Base-by-base conservation (phyloP, 192 early-diverging fungal species). In the Funneliformis mosseae region DNA sequence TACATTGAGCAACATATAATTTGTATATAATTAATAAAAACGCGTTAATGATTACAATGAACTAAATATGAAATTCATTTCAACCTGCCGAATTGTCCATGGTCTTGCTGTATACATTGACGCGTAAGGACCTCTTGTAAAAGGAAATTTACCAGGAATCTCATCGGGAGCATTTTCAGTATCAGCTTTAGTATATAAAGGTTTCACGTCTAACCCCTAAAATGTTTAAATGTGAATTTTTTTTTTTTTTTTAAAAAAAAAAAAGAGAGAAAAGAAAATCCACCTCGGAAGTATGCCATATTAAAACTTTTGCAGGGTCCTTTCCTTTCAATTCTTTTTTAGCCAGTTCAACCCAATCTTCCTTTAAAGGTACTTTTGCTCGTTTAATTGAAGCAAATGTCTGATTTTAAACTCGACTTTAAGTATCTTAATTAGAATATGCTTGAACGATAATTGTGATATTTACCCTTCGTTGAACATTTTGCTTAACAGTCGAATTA, bases 311-410 rank as follows among this genome's bases (percentile, higher is more conserved):
- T 59, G 87, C 88, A 5, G 95, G 93, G 79, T 95, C 90, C 78
- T 96, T 94, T 46, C 95, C 95, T 84, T 96, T 96, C 82, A 95
- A 88, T 83, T 96, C 95, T 85, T 96, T 96, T 38, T 83, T 85
- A 3, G 93, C 95, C 33, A 94, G 83, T 76, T 87, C 85, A 27
- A 82, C 87, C 95, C 95, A 96, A 77, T 92, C 89, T 9, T 88
- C 81, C 75, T 94, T 87, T n/a, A 95, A 85, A n/a, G 93, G 92
- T 23, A 68, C 69, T 76, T 86, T 80, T 21, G 76, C 42, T 55
- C 28, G n/a, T 42, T 38, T 72, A 25, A 61, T 18, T 38, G 74
- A 69, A 5, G 74, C 25, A 41, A 72, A 77, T 0, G 82, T 48
- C 82, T 83, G 48, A 23, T 74, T 66, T 33, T 67, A 28, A 33